Conservation (phyloP, 202 grass and related monocot genomes). For the Zizania palustris region DNA sequence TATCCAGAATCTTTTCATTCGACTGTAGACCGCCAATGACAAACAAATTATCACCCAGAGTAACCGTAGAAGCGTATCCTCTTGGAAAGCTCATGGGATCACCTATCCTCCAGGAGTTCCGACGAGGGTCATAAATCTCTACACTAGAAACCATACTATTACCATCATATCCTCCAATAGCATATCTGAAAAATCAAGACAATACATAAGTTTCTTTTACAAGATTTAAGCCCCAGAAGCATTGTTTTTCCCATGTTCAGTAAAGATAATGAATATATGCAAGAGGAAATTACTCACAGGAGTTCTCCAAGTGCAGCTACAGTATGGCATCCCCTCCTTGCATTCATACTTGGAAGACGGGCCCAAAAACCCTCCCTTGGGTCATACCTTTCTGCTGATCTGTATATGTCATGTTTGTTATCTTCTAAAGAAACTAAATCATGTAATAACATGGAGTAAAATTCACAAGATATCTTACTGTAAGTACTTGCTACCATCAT, state of each 20-base stretch:
- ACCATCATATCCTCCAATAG: conserved; percentile 71
- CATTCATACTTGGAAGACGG: conserved; percentile 71
- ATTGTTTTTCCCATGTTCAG: conserved; percentile 24
- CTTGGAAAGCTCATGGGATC: conserved; percentile 60
- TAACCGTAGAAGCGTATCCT: conserved; percentile 64
- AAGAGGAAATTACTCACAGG: conserved; percentile 52
- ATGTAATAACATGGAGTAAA: conserved; percentile 27
- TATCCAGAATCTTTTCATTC: conserved; percentile 57
- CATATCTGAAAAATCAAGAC: conserved; percentile 56
- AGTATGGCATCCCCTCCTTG: conserved; percentile 68
- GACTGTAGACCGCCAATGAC: conserved; percentile 65
- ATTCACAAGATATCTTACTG: conserved; percentile 53
- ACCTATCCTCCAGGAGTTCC: conserved; percentile 62
- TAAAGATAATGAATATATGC: conserved; percentile 17
- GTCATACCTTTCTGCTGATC: conserved; percentile 88
- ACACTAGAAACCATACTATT: conserved; percentile 62
- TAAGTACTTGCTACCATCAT: conserved; percentile 73
- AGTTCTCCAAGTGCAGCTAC: conserved; percentile 51
- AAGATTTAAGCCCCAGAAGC: conserved; percentile 23
- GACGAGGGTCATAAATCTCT: conserved; percentile 71
- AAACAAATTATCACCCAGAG: conserved; percentile 56
- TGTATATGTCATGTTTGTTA: conserved; percentile 33
- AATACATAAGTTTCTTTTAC: conserved; percentile 23
- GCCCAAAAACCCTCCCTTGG: conserved; percentile 93
- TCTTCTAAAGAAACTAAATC: conserved; percentile 32